Base-by-base conservation (phyloP, 2,329 filamentous ascomycete genomes). In the Claviceps spartinae region DNA sequence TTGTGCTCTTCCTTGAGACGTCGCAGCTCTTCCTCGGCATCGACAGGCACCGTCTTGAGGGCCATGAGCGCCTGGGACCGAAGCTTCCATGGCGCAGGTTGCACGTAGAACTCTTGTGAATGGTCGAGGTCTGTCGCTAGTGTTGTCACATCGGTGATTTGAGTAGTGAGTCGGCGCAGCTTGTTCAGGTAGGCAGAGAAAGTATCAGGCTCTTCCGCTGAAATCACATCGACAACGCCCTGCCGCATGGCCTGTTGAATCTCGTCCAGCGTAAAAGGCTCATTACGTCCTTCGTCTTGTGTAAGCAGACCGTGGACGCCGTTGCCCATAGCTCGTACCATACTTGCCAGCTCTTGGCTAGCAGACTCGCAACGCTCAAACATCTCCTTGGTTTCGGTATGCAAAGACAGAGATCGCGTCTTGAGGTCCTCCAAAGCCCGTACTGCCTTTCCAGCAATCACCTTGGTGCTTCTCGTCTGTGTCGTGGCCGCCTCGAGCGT, bases 1-100 rank as follows among this genome's bases (percentile, higher is more conserved):
- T 83, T 81, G 58, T 93, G 79, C 58, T 91, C 85, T 50, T 90
- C 86, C 60, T 84, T 88, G 53, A 95, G 73, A 20, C 83, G 81
- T 6, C 85, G 80, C 51, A 96, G 77, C 65, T 95, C 87, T 61
- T 91, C 86, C 62, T 95, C 88, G 0, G 85, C 82, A 61, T 95
- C 88, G 41, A 89, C 77, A 0, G 88, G 84, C 38, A 88, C 79
- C 22, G 81, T 82, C 71, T 93, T 91, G 58, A 85, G 84, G n/a
- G 81, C 81, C 66, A 85, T 88, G 50, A 97, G 77, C 61, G 93
- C 85, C 60, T 86, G 81, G 3, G 88, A 83, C 51, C 90, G 84
- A 36, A 88, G 75, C 50, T 86, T 76, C 93, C 93, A 98, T 2
- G 93, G 93, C 3, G 85, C 79, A 0, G 79, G 75, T 22, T 75